phyloP scores from a whole-genome alignment of 2,329 filamentous ascomycete species.

The Cercospora canescens region DNA sequence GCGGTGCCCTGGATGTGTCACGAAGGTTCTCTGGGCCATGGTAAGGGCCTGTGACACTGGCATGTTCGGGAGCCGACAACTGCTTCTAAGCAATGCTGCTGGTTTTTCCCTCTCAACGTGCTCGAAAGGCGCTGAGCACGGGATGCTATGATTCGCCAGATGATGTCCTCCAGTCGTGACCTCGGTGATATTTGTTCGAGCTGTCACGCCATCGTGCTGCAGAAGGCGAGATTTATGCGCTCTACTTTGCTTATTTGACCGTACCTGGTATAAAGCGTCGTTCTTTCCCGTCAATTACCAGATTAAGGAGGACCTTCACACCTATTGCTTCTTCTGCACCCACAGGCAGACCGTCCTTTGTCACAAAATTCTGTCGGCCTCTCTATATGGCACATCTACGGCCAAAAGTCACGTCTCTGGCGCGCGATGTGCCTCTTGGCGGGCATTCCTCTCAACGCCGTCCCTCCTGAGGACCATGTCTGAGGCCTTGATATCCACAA shows the following conservation, averaged over 20 bases:
- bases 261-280: background rate
- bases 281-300: background rate
- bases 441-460: too few relatives aligned
- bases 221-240: background rate
- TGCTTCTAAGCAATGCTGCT: background rate
- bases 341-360: background rate
- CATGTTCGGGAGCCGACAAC: background rate
- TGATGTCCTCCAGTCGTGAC: background rate
- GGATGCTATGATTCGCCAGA: background rate
- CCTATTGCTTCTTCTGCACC: background rate
- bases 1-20: slow-evolving; percentile 7
- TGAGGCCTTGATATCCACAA: too few relatives aligned
- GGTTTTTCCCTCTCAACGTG: background rate
- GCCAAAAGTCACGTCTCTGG: too few relatives aligned
- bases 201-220: background rate
- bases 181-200: background rate
- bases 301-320: background rate
- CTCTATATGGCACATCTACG: background rate
- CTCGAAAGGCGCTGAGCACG: background rate
- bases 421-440: too few relatives aligned
- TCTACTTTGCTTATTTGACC: background rate
- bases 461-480: too few relatives aligned
- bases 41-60: background rate
- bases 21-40: slow-evolving; percentile 10
- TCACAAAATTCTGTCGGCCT: background rate